phyloP scores from a whole-genome alignment of 306 rosid genomes.

The Dicorynia guianensis region DNA sequence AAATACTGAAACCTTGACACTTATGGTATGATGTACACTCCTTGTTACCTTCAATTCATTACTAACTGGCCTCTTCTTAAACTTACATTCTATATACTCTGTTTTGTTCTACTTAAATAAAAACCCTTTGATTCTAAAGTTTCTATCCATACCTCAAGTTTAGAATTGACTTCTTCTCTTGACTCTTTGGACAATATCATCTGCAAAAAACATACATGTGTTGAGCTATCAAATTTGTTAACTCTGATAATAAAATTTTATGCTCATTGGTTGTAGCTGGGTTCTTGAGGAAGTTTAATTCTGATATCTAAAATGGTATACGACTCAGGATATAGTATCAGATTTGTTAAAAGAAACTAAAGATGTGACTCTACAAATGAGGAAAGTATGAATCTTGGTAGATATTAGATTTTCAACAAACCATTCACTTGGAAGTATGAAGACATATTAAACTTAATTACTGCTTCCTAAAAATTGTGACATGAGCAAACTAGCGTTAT shows the following conservation, averaged over 20 bases:
- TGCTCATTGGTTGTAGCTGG: neutral
- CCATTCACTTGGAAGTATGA: slow-evolving; percentile 1
- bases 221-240: too few species aligned
- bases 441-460: slow-evolving; percentile 19
- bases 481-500: slow-evolving; percentile 32
- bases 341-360: slow-evolving; percentile 31
- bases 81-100: too few species aligned
- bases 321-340: slow-evolving; percentile 5
- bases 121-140: too few species aligned
- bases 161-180: too few species aligned
- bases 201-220: too few species aligned
- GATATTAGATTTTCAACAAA: slow-evolving; percentile 25
- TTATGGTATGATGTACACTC: too few species aligned
- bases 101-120: too few species aligned
- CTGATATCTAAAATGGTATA: slow-evolving; percentile 1
- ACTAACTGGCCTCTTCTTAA: too few species aligned
- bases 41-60: too few species aligned
- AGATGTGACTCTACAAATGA: slow-evolving; percentile 2
- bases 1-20: too few species aligned
- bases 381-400: slow-evolving; percentile 25
- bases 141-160: too few species aligned
- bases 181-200: too few species aligned
- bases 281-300: neutral
- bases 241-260: slow-evolving; percentile 31
- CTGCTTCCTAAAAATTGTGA: slow-evolving; percentile 25